phyloP scores from a whole-genome alignment of 1,139 yeast genomes.

The Scheffersomyces illinoinensis region DNA sequence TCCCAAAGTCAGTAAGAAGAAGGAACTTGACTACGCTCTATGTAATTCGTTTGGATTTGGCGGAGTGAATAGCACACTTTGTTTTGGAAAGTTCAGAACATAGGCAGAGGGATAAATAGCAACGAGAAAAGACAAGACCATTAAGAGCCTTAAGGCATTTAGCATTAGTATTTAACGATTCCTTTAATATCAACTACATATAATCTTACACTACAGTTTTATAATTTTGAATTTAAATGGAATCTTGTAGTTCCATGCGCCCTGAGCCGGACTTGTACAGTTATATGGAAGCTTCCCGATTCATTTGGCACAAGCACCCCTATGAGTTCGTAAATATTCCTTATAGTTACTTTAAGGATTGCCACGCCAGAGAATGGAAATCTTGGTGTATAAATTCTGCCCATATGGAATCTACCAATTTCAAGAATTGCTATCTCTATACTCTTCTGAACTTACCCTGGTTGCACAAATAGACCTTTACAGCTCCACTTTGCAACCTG shows the following conservation, averaged over 20 bases:
- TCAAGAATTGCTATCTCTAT: background rate
- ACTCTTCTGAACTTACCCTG: background rate
- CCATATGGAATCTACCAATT: background rate
- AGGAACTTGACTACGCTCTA: slow-evolving; percentile 57
- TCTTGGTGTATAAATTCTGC: too few relatives aligned
- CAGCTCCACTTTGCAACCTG: background rate
- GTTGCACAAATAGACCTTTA: too few relatives aligned
- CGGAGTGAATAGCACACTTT: slow-evolving; percentile 83
- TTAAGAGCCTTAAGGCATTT: background rate
- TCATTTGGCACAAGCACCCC: background rate
- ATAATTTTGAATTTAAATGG: too few relatives aligned
- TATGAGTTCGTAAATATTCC: too few relatives aligned
- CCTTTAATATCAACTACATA: background rate
- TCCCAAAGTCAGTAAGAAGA: slow-evolving; percentile 42
- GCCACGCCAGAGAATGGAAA: too few relatives aligned
- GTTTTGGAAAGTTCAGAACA: slow-evolving; percentile 37
- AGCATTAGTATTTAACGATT: background rate
- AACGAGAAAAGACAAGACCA: background rate
- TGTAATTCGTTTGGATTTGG: slow-evolving; percentile 97
- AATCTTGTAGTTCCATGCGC: too few relatives aligned
- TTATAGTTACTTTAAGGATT: too few relatives aligned
- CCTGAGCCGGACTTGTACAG: background rate
- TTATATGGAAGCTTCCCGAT: background rate
- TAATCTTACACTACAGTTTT: background rate
- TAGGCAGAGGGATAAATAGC: background rate